These are phyloP conservation scores for Leucocoprinus sp. DNA, from an alignment of 768 basidiomycete species.

Conservation along the genomic window DNA sequence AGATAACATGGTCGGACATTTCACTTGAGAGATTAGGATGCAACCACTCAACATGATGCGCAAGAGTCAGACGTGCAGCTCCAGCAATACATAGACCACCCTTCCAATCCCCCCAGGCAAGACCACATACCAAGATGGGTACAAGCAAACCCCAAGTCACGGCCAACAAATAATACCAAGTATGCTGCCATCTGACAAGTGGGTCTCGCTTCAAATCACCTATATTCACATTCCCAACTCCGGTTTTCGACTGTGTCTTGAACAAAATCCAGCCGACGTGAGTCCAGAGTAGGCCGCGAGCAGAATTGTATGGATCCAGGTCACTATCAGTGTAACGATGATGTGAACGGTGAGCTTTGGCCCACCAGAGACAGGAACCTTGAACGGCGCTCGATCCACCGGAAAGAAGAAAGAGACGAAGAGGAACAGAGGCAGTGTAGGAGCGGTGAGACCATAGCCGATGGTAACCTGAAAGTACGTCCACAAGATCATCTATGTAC, in stretches of 20 bases:
- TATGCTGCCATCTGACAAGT: conserved; percentile 84
- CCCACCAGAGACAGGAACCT: conserved; percentile 99
- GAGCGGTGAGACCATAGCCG: conserved; percentile 95
- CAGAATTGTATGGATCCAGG: conserved; percentile 92
- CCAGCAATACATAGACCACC: conserved; percentile 75
- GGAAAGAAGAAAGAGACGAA: conserved; percentile 80
- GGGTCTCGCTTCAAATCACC: conserved; percentile 76
- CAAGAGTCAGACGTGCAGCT: conserved; percentile 59
- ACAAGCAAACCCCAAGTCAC: conserved; percentile 60
- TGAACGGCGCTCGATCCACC: conserved; percentile 90
- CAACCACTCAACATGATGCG: conserved; percentile 63
- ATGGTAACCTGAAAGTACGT: conserved; percentile 66
- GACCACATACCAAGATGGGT: conserved; percentile 60
- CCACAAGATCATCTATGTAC: background rate
- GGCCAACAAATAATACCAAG: conserved; percentile 56
- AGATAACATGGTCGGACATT: conserved; percentile 9
- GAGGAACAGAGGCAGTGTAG: conserved; percentile 82
- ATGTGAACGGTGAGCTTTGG: conserved; percentile 93
- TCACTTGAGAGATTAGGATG: background rate
- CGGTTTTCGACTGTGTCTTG: conserved; percentile 84
- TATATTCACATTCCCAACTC: conserved; percentile 82
- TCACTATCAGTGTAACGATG: conserved; percentile 97
- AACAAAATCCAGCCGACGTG: conserved; percentile 93
- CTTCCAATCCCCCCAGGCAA: conserved; percentile 67
- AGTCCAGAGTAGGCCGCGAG: conserved; percentile 79